Percentiles rank a stretch among this genome's conserved stretches.
These are phyloP conservation scores for Allium cepa DNA, from an alignment of 106 monocot species.

Conservation along the genomic window DNA sequence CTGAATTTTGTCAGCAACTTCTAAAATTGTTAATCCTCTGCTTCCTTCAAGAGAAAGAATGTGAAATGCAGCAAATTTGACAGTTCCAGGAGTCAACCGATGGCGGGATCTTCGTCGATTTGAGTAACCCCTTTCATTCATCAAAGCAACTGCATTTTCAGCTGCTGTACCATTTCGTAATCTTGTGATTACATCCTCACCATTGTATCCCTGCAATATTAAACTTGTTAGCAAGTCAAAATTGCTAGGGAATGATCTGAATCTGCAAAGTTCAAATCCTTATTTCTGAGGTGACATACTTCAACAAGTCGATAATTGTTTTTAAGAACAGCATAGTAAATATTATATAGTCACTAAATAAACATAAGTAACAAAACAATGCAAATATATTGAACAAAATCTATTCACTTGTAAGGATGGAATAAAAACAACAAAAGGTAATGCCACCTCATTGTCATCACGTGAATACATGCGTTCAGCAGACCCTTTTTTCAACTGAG, in stretches of 20 bases:
- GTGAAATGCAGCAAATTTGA: constrained; percentile 99
- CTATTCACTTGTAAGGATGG: too few relatives aligned
- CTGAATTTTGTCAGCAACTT: constrained; percentile 99
- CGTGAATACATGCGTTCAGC: constrained; percentile 36
- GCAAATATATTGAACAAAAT: too few relatives aligned
- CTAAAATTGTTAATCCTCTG: constrained; percentile 79
- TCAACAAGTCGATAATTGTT: too few relatives aligned
- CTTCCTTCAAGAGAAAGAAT: constrained; percentile 93
- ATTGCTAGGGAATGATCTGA: too few relatives aligned
- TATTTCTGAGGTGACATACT: too few relatives aligned
- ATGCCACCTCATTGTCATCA: constrained; percentile 78
- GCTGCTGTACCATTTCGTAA: constrained; percentile 87
- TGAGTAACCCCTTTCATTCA: constrained; percentile 83
- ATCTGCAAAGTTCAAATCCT: too few relatives aligned
- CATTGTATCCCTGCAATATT: constrained; percentile 56
- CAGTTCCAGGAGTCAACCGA: constrained; percentile 93
- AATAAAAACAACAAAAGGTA: too few relatives aligned
- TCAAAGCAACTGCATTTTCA: constrained; percentile 88
- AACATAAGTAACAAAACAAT: too few relatives aligned
- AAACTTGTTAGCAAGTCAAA: neutral
- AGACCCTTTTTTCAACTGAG: constrained; percentile 69
- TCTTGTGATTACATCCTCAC: constrained; percentile 68
- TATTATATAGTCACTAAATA: too few relatives aligned
- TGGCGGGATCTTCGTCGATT: constrained; percentile 72
- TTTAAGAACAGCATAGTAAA: too few relatives aligned